phyloP scores from a whole-genome alignment of 75 land plant genomes.

The Pinus albicaulis region DNA sequence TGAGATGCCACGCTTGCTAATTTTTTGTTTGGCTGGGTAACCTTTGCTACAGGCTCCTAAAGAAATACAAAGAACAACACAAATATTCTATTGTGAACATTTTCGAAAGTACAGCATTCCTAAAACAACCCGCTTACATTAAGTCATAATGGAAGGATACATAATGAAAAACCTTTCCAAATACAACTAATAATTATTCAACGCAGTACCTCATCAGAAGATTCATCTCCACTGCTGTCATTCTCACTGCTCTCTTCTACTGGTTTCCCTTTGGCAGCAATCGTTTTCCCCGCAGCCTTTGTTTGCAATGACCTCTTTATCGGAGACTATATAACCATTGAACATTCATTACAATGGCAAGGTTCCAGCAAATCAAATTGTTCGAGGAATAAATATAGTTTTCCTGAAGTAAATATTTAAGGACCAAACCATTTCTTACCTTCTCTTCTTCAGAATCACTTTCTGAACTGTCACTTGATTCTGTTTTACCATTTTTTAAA shows the following conservation, averaged over 20 bases:
- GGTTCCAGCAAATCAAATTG: no score
- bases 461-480: constrained; percentile 4
- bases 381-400: no score
- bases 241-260: background rate
- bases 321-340: no score
- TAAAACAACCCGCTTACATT: no score
- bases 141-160: no score
- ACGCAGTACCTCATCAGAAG: background rate
- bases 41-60: background rate
- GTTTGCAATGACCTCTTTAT: background rate
- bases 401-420: no score
- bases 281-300: background rate
- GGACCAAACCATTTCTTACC: no score
- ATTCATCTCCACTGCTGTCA: background rate
- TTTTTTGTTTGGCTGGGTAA: background rate
- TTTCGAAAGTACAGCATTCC: no score
- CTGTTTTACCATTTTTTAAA: constrained; percentile 3
- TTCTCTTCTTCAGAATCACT: background rate
- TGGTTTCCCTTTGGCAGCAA: background rate
- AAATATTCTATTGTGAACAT: no score
- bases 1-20: background rate
- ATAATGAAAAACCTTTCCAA: no score
- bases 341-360: no score
- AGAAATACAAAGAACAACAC: background rate
- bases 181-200: no score